phyloP scores from a whole-genome alignment of 2,329 filamentous ascomycete genomes.

The Trichoderma asperellum region DNA sequence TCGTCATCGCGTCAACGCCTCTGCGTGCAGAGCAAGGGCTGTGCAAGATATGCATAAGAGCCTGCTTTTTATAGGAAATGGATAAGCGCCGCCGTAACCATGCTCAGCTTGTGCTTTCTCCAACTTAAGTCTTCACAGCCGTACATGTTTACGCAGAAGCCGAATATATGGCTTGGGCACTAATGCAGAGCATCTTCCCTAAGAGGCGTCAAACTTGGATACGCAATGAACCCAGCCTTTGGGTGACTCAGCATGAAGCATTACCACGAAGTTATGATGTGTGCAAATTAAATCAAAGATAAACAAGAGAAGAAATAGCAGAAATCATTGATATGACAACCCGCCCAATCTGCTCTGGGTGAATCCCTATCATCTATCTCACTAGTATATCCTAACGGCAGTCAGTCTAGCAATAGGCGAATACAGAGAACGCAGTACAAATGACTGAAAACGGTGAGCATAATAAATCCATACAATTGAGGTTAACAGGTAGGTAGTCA shows the following conservation, averaged over 20 bases:
- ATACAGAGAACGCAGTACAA: background rate
- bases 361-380: background rate
- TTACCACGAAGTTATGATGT: no score
- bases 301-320: background rate
- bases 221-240: background rate
- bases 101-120: background rate
- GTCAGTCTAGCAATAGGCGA: background rate
- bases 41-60: background rate
- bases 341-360: background rate
- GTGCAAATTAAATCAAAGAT: no score
- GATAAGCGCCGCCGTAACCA: background rate
- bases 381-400: no score
- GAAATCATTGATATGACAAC: background rate
- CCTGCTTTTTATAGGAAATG: background rate
- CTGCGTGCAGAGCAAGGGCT: background rate
- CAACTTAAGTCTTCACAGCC: background rate
- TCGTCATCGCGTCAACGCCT: background rate
- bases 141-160: background rate
- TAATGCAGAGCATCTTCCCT: background rate
- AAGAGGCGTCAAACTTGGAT: background rate
- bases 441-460: background rate
- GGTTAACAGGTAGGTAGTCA: fast-evolving
- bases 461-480: background rate
- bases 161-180: background rate
- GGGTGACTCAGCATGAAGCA: background rate